Conservation (phyloP, 192 early-diverging fungal genomes). For the Podila epicladia region DNA sequence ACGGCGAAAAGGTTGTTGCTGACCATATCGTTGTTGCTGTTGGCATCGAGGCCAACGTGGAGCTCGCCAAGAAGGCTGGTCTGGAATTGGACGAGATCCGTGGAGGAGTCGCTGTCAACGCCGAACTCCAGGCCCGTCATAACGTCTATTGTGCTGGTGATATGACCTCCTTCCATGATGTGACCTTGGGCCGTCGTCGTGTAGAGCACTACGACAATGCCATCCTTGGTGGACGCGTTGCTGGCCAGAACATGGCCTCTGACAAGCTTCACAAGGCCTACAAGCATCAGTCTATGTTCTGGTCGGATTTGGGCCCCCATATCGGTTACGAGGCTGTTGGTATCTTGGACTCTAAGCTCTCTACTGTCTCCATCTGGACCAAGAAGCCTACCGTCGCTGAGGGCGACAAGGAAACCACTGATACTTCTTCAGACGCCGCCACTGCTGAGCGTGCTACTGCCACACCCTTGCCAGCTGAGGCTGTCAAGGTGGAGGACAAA, state of each 20-base stretch:
- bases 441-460: slow-evolving; percentile 35
- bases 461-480: slow-evolving; percentile 45
- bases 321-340: slow-evolving; percentile 73
- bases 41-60: slow-evolving; percentile 68
- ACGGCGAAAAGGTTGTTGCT: slow-evolving; percentile 51
- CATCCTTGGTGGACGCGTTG: slow-evolving; percentile 65
- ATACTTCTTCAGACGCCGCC: slow-evolving; percentile 16
- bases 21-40: slow-evolving; percentile 72
- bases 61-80: slow-evolving; percentile 65
- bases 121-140: slow-evolving; percentile 68
- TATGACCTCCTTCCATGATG: slow-evolving; percentile 71
- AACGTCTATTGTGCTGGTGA: slow-evolving; percentile 75
- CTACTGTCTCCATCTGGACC: slow-evolving; percentile 72
- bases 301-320: slow-evolving; percentile 68
- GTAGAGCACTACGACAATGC: slow-evolving; percentile 75
- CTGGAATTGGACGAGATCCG: slow-evolving; percentile 67
- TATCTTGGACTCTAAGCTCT: slow-evolving; percentile 61
- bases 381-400: slow-evolving; percentile 50
- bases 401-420: slow-evolving; percentile 40
- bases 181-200: slow-evolving; percentile 69
- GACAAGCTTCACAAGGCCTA: slow-evolving; percentile 57
- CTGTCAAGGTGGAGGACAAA: slow-evolving; percentile 46
- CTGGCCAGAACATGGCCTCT: slow-evolving; percentile 69
- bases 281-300: slow-evolving; percentile 73
- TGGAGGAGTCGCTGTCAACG: slow-evolving; percentile 71